A percentile compares a stretch with the other conserved stretches of the same genome.
These are phyloP conservation scores for Colletotrichum caudatum DNA, from an alignment of 2,329 filamentous ascomycete species.

Conservation along the genomic window DNA sequence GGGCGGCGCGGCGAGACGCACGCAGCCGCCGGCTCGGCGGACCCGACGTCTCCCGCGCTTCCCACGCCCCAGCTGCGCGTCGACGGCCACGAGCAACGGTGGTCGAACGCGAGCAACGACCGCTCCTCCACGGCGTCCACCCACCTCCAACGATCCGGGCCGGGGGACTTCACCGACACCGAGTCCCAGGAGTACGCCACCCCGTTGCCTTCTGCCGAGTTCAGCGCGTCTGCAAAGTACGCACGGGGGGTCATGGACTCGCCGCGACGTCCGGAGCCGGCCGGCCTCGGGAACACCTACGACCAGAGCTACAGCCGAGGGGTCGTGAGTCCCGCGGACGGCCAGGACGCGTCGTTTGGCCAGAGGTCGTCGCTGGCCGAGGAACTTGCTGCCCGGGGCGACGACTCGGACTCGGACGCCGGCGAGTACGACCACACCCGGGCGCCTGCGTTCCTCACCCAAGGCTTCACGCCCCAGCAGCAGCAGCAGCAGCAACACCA, in stretches of 20 bases:
- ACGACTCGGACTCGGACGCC: slow-evolving; percentile 42
- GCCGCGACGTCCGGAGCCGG: slow-evolving; percentile 4
- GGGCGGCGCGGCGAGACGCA: slow-evolving; percentile 19
- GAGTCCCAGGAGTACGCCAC: slow-evolving; percentile 38
- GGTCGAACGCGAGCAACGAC: slow-evolving; percentile 35
- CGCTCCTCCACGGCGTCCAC: slow-evolving; percentile 31
- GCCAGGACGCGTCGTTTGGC: background rate
- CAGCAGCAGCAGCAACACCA: slow-evolving; percentile 10
- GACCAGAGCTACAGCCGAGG: slow-evolving; percentile 14
- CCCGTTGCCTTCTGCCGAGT: slow-evolving; percentile 33
- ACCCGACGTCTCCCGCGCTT: background rate
- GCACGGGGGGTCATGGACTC: slow-evolving; percentile 25
- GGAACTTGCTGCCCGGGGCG: slow-evolving; percentile 22
- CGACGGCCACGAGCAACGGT: slow-evolving; percentile 32
- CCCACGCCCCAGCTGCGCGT: slow-evolving; percentile 26
- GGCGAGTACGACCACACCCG: slow-evolving; percentile 21
- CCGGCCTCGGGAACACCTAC: slow-evolving; percentile 10
- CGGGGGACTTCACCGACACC: slow-evolving; percentile 36
- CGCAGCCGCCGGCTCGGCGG: background rate
- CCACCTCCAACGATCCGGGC: slow-evolving; percentile 11
- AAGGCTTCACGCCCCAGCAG: slow-evolving; percentile 18
- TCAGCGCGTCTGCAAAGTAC: slow-evolving; percentile 34
- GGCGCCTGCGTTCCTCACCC: slow-evolving; percentile 27
- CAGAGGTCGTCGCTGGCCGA: slow-evolving; percentile 10
- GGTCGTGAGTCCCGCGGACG: background rate